Evolutionary conservation across 2,329 filamentous ascomycete genomes (phyloP), one percentile per base, ranked within the genome.

Genomic region (Fusarium phyllophilum): DNA sequence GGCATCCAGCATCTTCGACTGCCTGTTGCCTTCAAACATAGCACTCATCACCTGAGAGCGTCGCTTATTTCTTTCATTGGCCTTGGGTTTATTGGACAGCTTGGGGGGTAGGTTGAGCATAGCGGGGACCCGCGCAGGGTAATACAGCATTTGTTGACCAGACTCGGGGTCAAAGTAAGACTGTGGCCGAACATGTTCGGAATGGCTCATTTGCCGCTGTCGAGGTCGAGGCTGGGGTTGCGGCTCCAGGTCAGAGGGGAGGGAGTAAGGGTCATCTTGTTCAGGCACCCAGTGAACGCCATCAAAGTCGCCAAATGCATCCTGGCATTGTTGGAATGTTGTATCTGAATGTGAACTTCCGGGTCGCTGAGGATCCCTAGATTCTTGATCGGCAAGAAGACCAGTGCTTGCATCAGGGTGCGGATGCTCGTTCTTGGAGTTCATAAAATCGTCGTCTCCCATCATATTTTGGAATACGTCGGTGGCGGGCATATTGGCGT

Each of bases 31-130:
- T 15, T 82, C 79, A 66, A 82, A 78, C 82, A 94, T 89, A 42
- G 88, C 86, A 75, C 88, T 90, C 49, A 97, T 82, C 12, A 96
- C 84, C 77, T 96, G 91, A 3, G 94, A 93, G 29, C 93, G 90
- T 61, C 94, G 89, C 75, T 91, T 89, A 63, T 94, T 92, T 62
- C 91, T 88, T 10, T 91, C 87, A 15, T 87, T 84, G 6, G 89
- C 84, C 60, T 92, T 89, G 14, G 92, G 90, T 59, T 91, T 88
- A 77, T 92, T 93, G 2, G 95, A 97, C 57, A 98, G 85, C 77
- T 94, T 93, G 49, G 95, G 94, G 2, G 96, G 96, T 18, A 99
- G 85, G 77, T 97, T 98, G 65, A 99, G 88, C 91, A 97, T 95
- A 71, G 93, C 92, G 7, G 96, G 96, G 6, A 99, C 96, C 3